Conservation (phyloP, 2,329 filamentous ascomycete genomes). For the Didymella segeticola region DNA sequence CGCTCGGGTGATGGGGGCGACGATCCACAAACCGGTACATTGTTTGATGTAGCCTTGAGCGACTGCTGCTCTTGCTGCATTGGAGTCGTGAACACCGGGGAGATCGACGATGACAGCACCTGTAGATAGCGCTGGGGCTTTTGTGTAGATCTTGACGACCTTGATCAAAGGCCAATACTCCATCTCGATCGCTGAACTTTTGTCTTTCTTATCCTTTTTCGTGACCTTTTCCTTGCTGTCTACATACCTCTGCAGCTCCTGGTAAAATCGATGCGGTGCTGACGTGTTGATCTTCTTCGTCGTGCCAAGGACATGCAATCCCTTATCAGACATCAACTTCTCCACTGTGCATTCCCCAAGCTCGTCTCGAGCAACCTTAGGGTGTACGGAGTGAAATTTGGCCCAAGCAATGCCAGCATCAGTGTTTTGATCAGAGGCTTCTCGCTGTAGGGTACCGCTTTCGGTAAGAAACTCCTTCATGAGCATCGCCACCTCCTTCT, state of each 20-base stretch:
- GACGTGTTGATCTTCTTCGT: constrained; percentile 51
- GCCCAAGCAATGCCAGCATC: constrained; percentile 59
- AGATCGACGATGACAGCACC: constrained; percentile 65
- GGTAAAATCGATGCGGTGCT: constrained; percentile 53
- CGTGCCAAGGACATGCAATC: constrained; percentile 57
- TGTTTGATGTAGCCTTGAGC: constrained; percentile 66
- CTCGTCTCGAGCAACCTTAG: constrained; percentile 50
- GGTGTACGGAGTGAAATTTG: constrained; percentile 60
- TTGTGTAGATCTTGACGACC: constrained; percentile 60
- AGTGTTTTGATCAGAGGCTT: constrained; percentile 52
- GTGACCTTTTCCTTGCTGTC: constrained; percentile 62
- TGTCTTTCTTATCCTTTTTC: constrained; percentile 40
- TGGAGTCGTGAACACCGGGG: constrained; percentile 66
- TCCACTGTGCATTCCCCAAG: constrained; percentile 48
- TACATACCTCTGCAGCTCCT: constrained; percentile 57
- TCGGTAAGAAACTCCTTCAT: constrained; percentile 57
- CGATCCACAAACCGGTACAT: constrained; percentile 66
- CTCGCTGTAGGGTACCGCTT: constrained; percentile 48
- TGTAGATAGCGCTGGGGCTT: constrained; percentile 58
- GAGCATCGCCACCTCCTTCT: constrained; percentile 58
- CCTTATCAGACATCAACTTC: constrained; percentile 52
- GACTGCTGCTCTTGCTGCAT: constrained; percentile 65
- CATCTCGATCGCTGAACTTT: constrained; percentile 21
- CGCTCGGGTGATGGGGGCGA: constrained; percentile 66
- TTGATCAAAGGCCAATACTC: constrained; percentile 62